Evolutionary conservation across 2,329 filamentous ascomycete genomes (phyloP), one percentile per base, ranked within the genome.

Genomic region (Fusarium verticillioides): DNA sequence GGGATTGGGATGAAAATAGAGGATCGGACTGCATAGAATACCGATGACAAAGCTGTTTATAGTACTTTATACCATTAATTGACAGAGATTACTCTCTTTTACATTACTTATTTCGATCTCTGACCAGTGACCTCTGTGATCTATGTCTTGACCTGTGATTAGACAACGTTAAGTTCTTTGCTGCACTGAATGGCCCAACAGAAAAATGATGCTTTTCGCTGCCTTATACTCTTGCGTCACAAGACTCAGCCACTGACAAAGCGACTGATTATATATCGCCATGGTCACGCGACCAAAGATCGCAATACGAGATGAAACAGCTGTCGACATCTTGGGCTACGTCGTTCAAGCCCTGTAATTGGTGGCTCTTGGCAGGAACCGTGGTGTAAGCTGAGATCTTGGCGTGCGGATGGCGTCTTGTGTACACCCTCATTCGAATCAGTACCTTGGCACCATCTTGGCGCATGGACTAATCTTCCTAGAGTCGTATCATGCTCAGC

Each of bases 61-160:
- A 59, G 53, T 71, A 63, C 43, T 43, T 58, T 56, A 69, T 54
- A 71, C 44, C 39, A 67, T 74, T 74, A 74, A 73, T 73, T 61
- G 58, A 73, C 19, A 23, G 46, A 72, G 37, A 64, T 61, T 44
- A 58, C 65, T 52, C 43, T 69, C 64, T 63, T 53, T 56, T 12
- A 11, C 21, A 13, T 13, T 7, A 19, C 2, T n/a, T 52, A 7
- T 3, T 8, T 44, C 3, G 19, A 11, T 21, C 9, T 10, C 9
- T 44, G 16, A 7, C 13, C 7, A 10, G n/a, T 23, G 9, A 21
- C 11, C 8, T 10, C 8, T 19, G 30, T 23, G 16, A 23, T 34
- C 30, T 13, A 13, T 4, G 8, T 7, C 16, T 50, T 9, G 30
- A 4, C 10, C 10, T 50, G 21, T 50, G 19, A 7, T 12, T n/a